These are phyloP conservation scores for Cladophialophora psammophila DNA, from an alignment of 2,329 filamentous ascomycete species.

Conservation along the genomic window DNA sequence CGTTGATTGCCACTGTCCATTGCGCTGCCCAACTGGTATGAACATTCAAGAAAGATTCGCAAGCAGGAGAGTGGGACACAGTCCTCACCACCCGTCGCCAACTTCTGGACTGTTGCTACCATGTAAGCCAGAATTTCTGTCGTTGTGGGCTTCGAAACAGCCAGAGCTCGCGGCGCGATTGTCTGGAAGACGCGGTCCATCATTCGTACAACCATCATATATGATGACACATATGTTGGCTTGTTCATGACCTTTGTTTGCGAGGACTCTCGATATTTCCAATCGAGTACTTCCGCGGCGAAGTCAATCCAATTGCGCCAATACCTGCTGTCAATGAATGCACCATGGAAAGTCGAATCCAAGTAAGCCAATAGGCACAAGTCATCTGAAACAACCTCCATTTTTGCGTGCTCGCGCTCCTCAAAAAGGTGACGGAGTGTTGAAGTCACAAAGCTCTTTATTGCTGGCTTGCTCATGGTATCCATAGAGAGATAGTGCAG, in stretches of 20 bases:
- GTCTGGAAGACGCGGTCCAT: conserved; percentile 18
- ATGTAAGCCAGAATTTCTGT: background rate
- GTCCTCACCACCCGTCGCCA: background rate
- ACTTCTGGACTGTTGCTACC: background rate
- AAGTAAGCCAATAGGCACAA: conserved; percentile 24
- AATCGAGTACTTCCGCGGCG: background rate
- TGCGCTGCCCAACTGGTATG: background rate
- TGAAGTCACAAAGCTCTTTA: conserved; percentile 22
- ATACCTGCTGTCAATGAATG: conserved; percentile 22
- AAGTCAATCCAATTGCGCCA: conserved; percentile 28
- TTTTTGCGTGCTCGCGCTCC: background rate
- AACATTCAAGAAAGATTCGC: conserved; percentile 9
- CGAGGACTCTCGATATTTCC: background rate
- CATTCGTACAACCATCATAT: conserved; percentile 13
- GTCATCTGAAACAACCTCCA: conserved; percentile 15
- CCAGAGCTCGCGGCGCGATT: conserved; percentile 12
- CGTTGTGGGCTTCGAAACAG: background rate
- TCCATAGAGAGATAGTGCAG: conserved; percentile 15
- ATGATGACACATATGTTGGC: background rate
- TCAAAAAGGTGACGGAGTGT: conserved; percentile 13
- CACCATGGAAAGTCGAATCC: conserved; percentile 15
- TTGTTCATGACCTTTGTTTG: background rate
- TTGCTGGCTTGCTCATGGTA: conserved; percentile 19
- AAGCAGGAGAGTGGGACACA: conserved; percentile 10
- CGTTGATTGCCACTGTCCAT: background rate